These are phyloP conservation scores for Candida sphagnicola DNA, from an alignment of 805 yeast species.

Conservation along the genomic window DNA sequence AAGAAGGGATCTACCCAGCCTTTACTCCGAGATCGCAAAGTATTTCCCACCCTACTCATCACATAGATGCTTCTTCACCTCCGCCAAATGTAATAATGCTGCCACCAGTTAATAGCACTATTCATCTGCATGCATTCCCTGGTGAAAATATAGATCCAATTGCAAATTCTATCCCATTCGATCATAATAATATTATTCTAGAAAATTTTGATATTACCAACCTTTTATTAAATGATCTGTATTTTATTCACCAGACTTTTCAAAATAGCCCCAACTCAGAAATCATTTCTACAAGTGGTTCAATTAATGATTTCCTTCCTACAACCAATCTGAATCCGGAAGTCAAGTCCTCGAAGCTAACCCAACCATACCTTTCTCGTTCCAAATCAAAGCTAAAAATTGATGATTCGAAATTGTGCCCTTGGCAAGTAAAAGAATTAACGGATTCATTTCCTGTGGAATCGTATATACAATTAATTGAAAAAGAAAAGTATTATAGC, in stretches of 20 bases:
- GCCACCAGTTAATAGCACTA: background rate
- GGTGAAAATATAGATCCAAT: background rate
- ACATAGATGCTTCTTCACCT: conserved; percentile 4
- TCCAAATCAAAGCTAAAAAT: background rate
- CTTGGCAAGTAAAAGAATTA: conserved; percentile 2
- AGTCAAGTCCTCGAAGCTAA: background rate
- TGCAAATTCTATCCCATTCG: background rate
- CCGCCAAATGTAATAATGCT: background rate
- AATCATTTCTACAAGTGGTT: too few relatives aligned
- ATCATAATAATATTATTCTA: conserved; percentile 11
- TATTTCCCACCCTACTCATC: background rate
- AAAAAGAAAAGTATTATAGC: conserved; percentile 35
- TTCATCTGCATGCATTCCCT: background rate
- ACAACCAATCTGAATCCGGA: background rate
- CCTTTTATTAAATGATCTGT: conserved; percentile 18
- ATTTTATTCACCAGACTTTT: conserved; percentile 7
- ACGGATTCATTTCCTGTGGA: conserved; percentile 15
- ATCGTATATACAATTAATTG: conserved; percentile 21
- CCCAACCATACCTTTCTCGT: background rate
- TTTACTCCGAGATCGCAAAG: background rate
- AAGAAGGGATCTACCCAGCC: conserved; percentile 14
- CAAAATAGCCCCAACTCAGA: background rate
- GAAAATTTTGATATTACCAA: conserved; percentile 25
- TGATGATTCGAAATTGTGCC: background rate
- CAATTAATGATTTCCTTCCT: background rate